Base-by-base conservation (phyloP, 1,139 yeast species). In the Lizanozyma gosingica region DNA sequence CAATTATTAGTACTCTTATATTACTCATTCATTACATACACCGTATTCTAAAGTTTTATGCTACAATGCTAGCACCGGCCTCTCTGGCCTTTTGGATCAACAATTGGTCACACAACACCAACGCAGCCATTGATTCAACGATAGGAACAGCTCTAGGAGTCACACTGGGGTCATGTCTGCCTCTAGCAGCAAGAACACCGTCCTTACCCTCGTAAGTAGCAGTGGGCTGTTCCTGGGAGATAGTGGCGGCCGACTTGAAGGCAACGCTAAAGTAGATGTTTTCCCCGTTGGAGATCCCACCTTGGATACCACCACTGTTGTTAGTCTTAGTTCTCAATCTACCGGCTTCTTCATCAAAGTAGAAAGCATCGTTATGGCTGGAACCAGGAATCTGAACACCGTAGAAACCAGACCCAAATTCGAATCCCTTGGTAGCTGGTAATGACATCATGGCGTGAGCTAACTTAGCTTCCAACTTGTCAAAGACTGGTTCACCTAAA, bases 81-180 rank as follows among this genome's bases (percentile, higher is more conserved):
- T 83, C 88, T 64, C 98, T 80, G 34, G 96, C 71, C 63, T 85
- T 82, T 65, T 92, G 98, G 39, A 90, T 75, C 65, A 92, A 65
- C 43, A 83, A 67, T 47, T 86, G 81, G 61, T 92, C 98, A 40
- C 90, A 92, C 50, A 92, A 65, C 2, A 87, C 97, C 51, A 94
- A 71, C 6, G 97, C 94, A 41, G 97, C 78, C 98, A 92, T 92
- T 37, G 98, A 87, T 67, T 92, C 98, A 37, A 92, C 97, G 56
- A 92, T 92, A 40, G 98, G 98, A 43, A 92, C 90, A 27, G 98
- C 98, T 63, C 98, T 80, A 48, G 98, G 98, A 14, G 95, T 94
- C 42, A 92, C 98, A 56, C 92, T 87, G 27, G 98, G 98, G 60
- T 92, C 98, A 57, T 92, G 98, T 71, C 98, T 83, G 45, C 98